These are phyloP conservation scores for Cryphonectria nitschkei DNA, from an alignment of 2,329 filamentous ascomycete species.

Conservation along the genomic window DNA sequence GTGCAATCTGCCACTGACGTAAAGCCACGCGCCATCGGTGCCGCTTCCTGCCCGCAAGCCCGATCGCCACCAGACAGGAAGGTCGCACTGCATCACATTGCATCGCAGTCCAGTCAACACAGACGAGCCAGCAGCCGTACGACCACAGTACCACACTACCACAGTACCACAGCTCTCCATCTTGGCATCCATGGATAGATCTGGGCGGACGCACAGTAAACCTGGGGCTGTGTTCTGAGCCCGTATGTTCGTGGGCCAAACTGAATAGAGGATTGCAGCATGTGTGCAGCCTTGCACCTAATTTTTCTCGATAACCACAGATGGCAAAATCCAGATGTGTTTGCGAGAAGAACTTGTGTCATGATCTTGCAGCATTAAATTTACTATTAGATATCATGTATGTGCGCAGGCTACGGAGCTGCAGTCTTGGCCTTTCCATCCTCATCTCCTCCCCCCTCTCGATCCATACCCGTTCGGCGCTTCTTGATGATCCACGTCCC, in stretches of 20 bases:
- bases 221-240: neutral
- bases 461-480: neutral
- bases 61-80: conserved; percentile 8
- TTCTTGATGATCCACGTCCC: neutral
- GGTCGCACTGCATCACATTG: neutral
- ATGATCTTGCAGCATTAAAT: neutral
- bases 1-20: conserved; percentile 9
- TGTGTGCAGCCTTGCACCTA: neutral
- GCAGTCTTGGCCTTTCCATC: neutral
- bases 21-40: conserved; percentile 7
- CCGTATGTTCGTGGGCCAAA: neutral
- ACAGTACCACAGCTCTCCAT: neutral
- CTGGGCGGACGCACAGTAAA: neutral
- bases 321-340: neutral
- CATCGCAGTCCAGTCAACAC: neutral
- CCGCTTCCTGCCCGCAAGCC: conserved; percentile 10
- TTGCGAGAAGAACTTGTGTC: neutral
- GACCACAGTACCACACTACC: neutral
- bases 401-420: neutral
- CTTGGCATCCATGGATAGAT: neutral
- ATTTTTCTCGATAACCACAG: neutral
- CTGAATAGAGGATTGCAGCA: conserved; percentile 2
- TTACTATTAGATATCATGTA: neutral
- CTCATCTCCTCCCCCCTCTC: neutral
- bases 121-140: neutral